Conservation (phyloP, 306 rosid species). For the Vigna angularis region DNA sequence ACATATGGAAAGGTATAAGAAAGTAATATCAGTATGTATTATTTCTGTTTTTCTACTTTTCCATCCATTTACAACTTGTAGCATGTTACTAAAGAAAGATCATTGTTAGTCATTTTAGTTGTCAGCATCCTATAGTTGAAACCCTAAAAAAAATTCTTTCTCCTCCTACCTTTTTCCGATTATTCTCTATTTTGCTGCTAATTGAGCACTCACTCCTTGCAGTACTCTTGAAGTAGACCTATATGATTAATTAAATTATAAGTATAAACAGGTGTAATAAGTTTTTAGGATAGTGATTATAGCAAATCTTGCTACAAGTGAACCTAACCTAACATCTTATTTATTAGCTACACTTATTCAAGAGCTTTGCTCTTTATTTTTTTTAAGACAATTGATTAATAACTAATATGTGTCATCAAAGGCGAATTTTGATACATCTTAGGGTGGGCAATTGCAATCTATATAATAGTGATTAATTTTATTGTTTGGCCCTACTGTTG, state of each 20-base stretch:
- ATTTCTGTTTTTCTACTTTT: neutral
- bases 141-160: neutral
- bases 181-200: neutral
- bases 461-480: too few relatives aligned
- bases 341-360: neutral
- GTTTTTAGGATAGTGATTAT: slow-evolving; percentile 16
- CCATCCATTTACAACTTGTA: neutral
- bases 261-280: slow-evolving; percentile 2
- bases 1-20: too few relatives aligned
- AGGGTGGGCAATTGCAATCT: too few relatives aligned
- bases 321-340: neutral
- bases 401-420: too few relatives aligned
- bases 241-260: neutral
- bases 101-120: neutral
- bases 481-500: too few relatives aligned
- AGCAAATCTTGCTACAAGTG: neutral
- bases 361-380: neutral
- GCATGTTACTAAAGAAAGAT: neutral
- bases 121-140: neutral
- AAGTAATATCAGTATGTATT: too few relatives aligned
- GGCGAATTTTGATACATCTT: too few relatives aligned
- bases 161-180: neutral
- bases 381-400: too few relatives aligned
- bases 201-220: neutral
- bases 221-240: neutral